These are phyloP conservation scores for Phycomyces blakesleeanus DNA, from an alignment of 192 early-diverging fungal species.

Conservation along the genomic window DNA sequence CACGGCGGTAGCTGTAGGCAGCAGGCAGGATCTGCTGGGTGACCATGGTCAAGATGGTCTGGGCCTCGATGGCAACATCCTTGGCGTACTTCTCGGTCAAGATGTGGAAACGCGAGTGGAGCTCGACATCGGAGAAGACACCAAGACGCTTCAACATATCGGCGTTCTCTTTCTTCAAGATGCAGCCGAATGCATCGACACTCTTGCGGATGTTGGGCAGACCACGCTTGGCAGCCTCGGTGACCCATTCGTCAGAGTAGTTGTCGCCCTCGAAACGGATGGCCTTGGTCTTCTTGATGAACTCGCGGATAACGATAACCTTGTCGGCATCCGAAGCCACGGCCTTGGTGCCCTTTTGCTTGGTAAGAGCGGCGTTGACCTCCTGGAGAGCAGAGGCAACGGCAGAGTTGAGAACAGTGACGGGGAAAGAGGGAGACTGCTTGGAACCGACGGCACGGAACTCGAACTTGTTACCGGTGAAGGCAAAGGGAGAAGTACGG, in stretches of 20 bases:
- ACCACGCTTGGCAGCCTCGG: constrained; percentile 90
- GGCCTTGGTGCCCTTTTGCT: constrained; percentile 78
- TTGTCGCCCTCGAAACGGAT: constrained; percentile 97
- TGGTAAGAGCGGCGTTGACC: constrained; percentile 68
- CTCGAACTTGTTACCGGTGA: constrained; percentile 99
- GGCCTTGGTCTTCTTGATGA: constrained; percentile 73
- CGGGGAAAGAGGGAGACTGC: constrained; percentile 95
- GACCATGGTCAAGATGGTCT: constrained; percentile 81
- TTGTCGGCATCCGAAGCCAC: constrained; percentile 83
- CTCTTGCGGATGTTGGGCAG: constrained; percentile 91
- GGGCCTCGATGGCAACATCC: constrained; percentile 90
- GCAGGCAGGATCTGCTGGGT: constrained; percentile 86
- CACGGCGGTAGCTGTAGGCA: constrained; percentile 84
- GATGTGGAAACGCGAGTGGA: constrained; percentile 93
- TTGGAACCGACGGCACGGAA: constrained; percentile 98
- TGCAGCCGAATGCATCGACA: constrained; percentile 83
- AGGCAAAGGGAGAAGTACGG: constrained; percentile 98
- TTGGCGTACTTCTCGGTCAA: constrained; percentile 96
- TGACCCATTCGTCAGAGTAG: constrained; percentile 92
- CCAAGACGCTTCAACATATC: constrained; percentile 76
- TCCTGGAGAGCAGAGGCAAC: constrained; percentile 80
- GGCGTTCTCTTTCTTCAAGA: constrained; percentile 67
- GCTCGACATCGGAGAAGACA: constrained; percentile 84
- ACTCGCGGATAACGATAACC: constrained; percentile 82
- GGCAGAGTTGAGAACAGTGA: constrained; percentile 88